phyloP scores from a whole-genome alignment of 805 yeast genomes.

The Myxozyma nipponensis region DNA sequence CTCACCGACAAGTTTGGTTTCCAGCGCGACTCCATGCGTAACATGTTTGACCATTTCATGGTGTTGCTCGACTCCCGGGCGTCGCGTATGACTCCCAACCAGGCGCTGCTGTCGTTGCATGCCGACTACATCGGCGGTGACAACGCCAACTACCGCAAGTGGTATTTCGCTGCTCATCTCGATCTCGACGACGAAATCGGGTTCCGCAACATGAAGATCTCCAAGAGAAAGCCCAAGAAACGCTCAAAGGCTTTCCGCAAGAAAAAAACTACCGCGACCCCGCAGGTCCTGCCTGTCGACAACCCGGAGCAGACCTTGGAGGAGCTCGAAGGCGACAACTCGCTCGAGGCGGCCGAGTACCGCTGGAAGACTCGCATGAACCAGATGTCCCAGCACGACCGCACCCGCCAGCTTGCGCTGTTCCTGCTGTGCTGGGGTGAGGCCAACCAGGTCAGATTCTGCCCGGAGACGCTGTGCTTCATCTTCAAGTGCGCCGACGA shows the following conservation, averaged over 20 bases:
- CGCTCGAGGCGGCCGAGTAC: conserved; percentile 73
- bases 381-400: conserved; percentile 49
- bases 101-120: conserved; percentile 73
- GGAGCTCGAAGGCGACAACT: conserved; percentile 64
- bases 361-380: conserved; percentile 71
- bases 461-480: conserved; percentile 85
- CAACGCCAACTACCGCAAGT: conserved; percentile 77
- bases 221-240: conserved; percentile 49
- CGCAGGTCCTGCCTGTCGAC: conserved; percentile 46
- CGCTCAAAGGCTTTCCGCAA: conserved; percentile 32
- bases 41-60: conserved; percentile 80
- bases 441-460: conserved; percentile 84
- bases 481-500: conserved; percentile 93
- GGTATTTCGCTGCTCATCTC: conserved; percentile 86
- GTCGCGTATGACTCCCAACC: conserved; percentile 66
- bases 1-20: conserved; percentile 72
- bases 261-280: conserved; percentile 37
- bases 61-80: conserved; percentile 81
- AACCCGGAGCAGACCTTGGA: conserved; percentile 57
- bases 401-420: conserved; percentile 61
- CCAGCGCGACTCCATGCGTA: conserved; percentile 70
- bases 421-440: conserved; percentile 72
- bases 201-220: conserved; percentile 53
- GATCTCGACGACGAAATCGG: conserved; percentile 70
- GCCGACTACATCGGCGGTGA: conserved; percentile 92